Evolutionary conservation across 2,329 filamentous ascomycete genomes (phyloP), one percentile per base, ranked within the genome.

Genomic region (Fusarium foetens): DNA sequence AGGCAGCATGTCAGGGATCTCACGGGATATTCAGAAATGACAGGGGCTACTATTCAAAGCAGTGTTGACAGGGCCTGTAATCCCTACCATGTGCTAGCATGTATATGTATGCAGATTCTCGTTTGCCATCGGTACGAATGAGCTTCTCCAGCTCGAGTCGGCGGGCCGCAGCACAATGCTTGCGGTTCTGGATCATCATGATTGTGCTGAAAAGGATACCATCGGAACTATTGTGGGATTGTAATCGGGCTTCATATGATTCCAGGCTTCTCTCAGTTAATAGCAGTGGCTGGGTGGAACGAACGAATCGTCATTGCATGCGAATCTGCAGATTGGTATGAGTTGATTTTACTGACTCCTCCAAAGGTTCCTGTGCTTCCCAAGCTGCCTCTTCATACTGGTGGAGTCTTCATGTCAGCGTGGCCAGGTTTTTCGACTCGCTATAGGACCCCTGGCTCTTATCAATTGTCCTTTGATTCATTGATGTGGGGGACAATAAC

Each of bases 371-470:
- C n/a, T 29, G 21, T 25, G 33, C 49, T 53, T 53, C 25, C 45
- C 25, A 11, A n/a, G 54, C 33, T 51, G 52, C 39, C 55, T 68
- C 59, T 63, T 38, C 49, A 52, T 57, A 65, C 38, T 63, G 45
- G 71, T 71, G 69, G 65, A 59, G 49, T 66, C 53, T 59, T 55
- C 64, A 69, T 74, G 73, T 68, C 68, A 73, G 61, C 65, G 58
- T 75, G 67, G 70, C 63, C 71, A 70, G 69, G 69, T 75, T 76
- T 35, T 66, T 58, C 52, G 41, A 64, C 60, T 53, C 27, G 33
- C 36, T 72, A 72, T 71, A 68, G 43, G n/a, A 27, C 58, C 60
- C 66, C 69, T 58, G 48, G 71, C 67, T 64, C 35, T 66, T 69
- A 74, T 57, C 45, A 39, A 38, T 29, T 60, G 48, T 64, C 36